Evolutionary conservation across 495 filamentous ascomycete species (phyloP).

Genomic region (Tuber indicum): DNA sequence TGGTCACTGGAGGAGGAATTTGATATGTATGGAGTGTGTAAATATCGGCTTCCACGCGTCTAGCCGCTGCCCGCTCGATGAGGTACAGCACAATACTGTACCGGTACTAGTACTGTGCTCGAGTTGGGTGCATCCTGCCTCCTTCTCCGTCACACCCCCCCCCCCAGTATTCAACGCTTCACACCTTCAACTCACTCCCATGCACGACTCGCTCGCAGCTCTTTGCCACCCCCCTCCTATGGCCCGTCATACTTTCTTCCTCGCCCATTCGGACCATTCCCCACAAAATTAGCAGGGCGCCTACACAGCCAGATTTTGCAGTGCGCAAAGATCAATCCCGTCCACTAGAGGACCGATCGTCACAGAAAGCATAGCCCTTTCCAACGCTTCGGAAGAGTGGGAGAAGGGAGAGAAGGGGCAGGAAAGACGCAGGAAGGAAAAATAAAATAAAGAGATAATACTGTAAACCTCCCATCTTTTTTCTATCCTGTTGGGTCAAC

Average conservation of each 20-base stretch:
- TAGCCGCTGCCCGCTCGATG: not conserved
- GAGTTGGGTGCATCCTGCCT: not conserved
- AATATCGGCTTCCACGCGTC: not conserved
- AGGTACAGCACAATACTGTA: not conserved
- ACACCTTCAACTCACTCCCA: not conserved
- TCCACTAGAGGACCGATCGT: not conserved
- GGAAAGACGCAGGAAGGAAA: not conserved
- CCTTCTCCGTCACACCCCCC: not conserved
- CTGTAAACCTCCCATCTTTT: conserved; percentile 1
- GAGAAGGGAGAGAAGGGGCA: not conserved
- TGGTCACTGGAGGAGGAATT: not conserved
- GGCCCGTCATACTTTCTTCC: not conserved
- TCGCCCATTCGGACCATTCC: not conserved
- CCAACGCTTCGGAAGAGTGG: not conserved
- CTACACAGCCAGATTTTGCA: not conserved
- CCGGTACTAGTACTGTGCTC: too few relatives aligned
- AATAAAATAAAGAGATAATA: not conserved
- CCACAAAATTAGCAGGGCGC: not conserved
- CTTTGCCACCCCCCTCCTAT: not conserved
- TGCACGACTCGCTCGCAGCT: not conserved
- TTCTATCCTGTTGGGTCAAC: not conserved
- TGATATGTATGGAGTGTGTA: not conserved
- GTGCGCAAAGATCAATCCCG: not conserved
- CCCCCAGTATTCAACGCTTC: not conserved
- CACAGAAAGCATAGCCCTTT: not conserved